phyloP scores from a whole-genome alignment of 1,284 basidiomycete genomes.

The Retiboletus fuscus region DNA sequence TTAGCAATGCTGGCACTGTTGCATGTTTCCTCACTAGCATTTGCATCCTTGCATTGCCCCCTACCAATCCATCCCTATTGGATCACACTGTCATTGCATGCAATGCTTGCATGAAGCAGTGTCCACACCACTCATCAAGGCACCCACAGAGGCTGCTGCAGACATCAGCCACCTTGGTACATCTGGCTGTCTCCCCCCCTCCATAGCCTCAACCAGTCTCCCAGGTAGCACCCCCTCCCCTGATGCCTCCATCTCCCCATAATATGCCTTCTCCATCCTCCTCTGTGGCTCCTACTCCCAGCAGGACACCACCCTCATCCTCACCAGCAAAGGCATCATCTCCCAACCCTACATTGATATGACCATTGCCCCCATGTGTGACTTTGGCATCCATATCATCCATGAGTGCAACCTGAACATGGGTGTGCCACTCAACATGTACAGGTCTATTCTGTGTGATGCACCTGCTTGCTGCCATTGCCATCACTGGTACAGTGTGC shows the following conservation, averaged over 20 bases:
- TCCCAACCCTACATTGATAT: constrained; percentile 99
- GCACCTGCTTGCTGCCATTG: constrained; percentile 96
- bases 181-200: constrained; percentile 89
- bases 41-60: constrained; percentile 82
- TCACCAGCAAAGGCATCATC: constrained; percentile 81
- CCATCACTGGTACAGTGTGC: constrained; percentile 94
- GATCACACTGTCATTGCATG: constrained; percentile 88
- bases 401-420: constrained; percentile 74
- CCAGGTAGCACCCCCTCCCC: constrained; percentile 89
- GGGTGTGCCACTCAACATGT: constrained; percentile 80
- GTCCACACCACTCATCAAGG: constrained; percentile 94
- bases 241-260: constrained; percentile 94
- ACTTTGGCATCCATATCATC: constrained; percentile 88
- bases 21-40: constrained; percentile 98
- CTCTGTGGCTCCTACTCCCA: constrained; percentile 95
- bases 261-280: constrained; percentile 98
- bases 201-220: constrained; percentile 87
- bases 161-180: constrained; percentile 83
- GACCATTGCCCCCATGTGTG: constrained; percentile 98
- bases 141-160: constrained; percentile 86
- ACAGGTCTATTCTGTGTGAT: constrained; percentile 95
- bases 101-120: constrained; percentile 98
- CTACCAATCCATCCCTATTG: constrained; percentile 51
- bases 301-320: constrained; percentile 86
- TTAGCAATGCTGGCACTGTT: constrained; percentile 97